A percentile compares a stretch with the other conserved stretches of the same genome.
Conservation (phyloP, 2,329 filamentous ascomycete genomes). For the Metarhizium sp. region DNA sequence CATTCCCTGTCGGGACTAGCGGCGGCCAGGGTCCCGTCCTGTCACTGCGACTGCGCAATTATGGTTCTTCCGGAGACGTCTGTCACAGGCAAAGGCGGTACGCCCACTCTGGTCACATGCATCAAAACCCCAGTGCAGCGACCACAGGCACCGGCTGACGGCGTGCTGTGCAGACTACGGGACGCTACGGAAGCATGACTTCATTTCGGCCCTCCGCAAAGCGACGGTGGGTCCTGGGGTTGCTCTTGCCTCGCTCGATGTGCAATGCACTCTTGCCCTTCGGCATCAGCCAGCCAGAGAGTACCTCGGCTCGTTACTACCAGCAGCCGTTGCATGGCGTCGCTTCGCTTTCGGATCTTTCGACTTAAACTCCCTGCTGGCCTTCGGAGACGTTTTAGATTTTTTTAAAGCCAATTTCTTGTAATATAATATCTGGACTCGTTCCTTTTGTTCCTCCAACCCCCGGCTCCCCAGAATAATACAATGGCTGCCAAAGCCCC, state of each 20-base stretch:
- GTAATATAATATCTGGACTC: not conserved
- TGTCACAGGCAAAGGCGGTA: too few species aligned
- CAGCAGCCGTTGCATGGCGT: not conserved
- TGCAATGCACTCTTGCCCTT: constrained; percentile 2
- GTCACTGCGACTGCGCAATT: constrained; percentile 1
- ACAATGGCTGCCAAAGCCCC: constrained; percentile 45
- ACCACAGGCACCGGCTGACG: too few species aligned
- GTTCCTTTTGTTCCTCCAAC: not conserved
- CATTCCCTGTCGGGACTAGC: constrained; percentile 14
- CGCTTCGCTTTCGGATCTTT: not conserved
- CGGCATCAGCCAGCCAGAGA: not conserved
- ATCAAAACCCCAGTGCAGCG: not conserved
- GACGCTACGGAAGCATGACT: constrained; percentile 3
- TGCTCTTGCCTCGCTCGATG: not conserved
- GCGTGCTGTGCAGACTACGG: not conserved
- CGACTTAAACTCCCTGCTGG: not conserved
- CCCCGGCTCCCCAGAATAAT: not conserved
- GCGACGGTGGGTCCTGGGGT: not conserved
- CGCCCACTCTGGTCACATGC: not conserved
- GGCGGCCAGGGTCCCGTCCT: not conserved
- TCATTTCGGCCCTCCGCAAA: not conserved
- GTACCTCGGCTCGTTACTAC: constrained; percentile 4
- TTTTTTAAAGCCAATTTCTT: not conserved
- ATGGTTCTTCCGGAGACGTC: constrained; percentile 4
- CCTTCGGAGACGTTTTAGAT: not conserved